Evolutionary conservation across 805 yeast genomes (phyloP).

Genomic region (Pichia cephalocereana): DNA sequence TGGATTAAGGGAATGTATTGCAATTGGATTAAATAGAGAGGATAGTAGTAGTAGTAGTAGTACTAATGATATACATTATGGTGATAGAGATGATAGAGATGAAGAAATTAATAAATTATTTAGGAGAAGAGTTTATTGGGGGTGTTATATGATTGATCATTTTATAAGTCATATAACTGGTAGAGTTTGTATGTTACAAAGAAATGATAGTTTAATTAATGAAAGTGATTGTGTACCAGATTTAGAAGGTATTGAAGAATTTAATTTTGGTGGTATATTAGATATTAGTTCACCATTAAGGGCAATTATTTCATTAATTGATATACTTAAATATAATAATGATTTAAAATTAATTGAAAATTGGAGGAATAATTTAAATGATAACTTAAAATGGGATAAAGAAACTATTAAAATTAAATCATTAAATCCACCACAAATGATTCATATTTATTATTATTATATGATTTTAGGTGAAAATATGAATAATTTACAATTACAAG

Average conservation of each 20-base stretch:
- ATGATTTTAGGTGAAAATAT: constrained; percentile 24
- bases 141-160: constrained; percentile 56
- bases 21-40: constrained; percentile 55
- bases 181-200: constrained; percentile 45
- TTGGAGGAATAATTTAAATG: constrained; percentile 45
- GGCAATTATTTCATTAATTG: constrained; percentile 33
- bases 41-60: constrained; percentile 40
- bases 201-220: constrained; percentile 50
- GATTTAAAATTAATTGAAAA: constrained; percentile 7
- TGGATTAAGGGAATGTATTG: no score
- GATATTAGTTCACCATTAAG: constrained; percentile 36
- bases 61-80: no score
- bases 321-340: constrained; percentile 28
- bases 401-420: constrained; percentile 29
- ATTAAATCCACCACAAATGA: constrained; percentile 39
- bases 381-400: constrained; percentile 40
- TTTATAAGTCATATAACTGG: constrained; percentile 52
- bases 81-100: no score
- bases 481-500: not conserved
- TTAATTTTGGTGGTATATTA: constrained; percentile 29
- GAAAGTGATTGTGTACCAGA: constrained; percentile 54
- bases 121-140: constrained; percentile 58
- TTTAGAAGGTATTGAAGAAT: constrained; percentile 54
- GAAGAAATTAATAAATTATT: constrained; percentile 25
- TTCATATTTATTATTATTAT: constrained; percentile 49